Percentiles rank a stretch among this genome's conserved stretches.
Conservation (phyloP, 495 filamentous ascomycete genomes). For the Lindgomyces ingoldianus region DNA sequence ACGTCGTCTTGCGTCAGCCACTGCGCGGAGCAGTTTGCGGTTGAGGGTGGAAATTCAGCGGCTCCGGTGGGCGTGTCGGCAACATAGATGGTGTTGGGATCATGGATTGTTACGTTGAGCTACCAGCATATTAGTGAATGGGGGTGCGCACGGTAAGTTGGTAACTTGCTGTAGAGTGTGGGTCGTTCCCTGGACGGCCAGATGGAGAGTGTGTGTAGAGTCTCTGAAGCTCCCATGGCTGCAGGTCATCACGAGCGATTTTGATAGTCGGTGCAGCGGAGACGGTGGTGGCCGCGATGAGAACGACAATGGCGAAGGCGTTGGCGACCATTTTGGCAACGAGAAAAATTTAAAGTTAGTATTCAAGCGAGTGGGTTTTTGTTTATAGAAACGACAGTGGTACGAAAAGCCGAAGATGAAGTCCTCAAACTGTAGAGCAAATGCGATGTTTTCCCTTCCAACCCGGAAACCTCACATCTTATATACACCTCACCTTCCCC, state of each 20-base stretch:
- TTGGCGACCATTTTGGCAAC: neutral
- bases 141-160: neutral
- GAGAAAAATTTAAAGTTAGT: no score
- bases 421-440: neutral
- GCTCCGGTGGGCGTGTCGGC: constrained; percentile 2
- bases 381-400: neutral
- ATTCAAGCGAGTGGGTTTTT: neutral
- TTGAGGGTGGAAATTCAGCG: constrained; percentile 6
- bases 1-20: constrained; percentile 5
- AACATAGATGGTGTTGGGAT: constrained; percentile 10
- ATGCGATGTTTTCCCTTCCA: neutral
- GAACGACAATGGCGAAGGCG: neutral
- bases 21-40: constrained; percentile 1
- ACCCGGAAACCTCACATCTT: neutral
- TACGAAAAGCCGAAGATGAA: neutral
- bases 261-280: neutral
- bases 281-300: neutral
- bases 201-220: constrained; percentile 16
- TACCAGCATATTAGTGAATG: neutral
- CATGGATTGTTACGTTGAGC: constrained; percentile 6
- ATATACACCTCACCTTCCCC: neutral
- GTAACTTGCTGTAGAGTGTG: neutral
- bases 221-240: neutral
- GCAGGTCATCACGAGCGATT: neutral
- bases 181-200: constrained; percentile 9